Conservation (phyloP, 805 yeast species). For the Hanseniaspora lachancei region DNA sequence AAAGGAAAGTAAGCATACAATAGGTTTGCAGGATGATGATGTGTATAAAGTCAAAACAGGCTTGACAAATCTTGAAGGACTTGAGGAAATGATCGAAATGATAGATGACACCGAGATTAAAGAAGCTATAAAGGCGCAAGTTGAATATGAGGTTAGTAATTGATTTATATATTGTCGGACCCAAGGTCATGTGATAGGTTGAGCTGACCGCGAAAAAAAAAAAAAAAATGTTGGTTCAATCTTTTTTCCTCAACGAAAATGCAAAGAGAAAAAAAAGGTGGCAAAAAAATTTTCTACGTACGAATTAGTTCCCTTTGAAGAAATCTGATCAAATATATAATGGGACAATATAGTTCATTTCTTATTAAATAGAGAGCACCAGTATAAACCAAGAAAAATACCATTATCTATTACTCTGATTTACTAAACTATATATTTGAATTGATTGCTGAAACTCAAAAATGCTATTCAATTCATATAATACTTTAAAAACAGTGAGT, state of each 20-base stretch:
- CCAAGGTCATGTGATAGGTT: not conserved
- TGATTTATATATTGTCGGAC: not conserved
- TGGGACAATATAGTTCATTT: too few species aligned
- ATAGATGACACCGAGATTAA: conserved; percentile 39
- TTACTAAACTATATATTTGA: too few species aligned
- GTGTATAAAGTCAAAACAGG: conserved; percentile 47
- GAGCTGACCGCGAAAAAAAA: too few species aligned
- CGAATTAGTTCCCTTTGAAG: too few species aligned
- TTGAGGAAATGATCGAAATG: conserved; percentile 43
- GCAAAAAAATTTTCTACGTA: too few species aligned
- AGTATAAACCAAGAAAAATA: too few species aligned
- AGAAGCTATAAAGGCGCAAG: conserved; percentile 9
- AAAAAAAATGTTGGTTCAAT: too few species aligned
- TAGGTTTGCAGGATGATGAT: conserved; percentile 33
- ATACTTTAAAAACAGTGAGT: not conserved
- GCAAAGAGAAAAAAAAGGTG: too few species aligned
- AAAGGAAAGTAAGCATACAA: conserved; percentile 26
- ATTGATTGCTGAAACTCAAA: not conserved
- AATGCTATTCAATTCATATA: not conserved
- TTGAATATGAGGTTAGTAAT: conserved; percentile 2
- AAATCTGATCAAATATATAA: too few species aligned
- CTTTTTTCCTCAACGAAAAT: too few species aligned
- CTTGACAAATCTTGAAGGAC: conserved; percentile 39
- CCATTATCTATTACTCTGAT: too few species aligned
- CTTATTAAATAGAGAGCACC: too few species aligned